Evolutionary conservation across 2,329 filamentous ascomycete genomes (phyloP).

Genomic region (Annulohypoxylon truncatum): DNA sequence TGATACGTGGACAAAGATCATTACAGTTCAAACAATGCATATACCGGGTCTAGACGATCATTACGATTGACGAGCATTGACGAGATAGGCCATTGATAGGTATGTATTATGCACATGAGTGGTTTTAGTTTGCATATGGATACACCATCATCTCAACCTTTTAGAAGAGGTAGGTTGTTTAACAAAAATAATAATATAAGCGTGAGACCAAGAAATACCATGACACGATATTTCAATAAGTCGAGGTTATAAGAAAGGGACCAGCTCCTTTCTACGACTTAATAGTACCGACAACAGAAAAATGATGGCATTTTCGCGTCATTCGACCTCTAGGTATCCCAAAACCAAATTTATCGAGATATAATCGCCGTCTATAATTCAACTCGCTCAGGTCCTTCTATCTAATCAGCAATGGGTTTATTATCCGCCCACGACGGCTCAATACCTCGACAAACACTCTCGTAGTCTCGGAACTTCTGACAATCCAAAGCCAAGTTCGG

Average conservation of each 20-base stretch:
- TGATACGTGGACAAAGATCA: constrained; percentile 16
- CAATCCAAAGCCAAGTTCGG: constrained; percentile 68
- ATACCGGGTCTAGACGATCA: constrained; percentile 1
- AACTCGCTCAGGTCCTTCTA: background rate
- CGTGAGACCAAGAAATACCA: too few relatives aligned
- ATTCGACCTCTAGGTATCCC: constrained; percentile 1
- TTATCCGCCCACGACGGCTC: constrained; percentile 73
- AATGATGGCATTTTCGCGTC: too few relatives aligned
- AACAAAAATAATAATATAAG: too few relatives aligned
- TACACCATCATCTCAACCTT: too few relatives aligned
- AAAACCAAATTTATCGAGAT: background rate
- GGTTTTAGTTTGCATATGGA: background rate
- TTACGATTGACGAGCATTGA: background rate
- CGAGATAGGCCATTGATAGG: background rate
- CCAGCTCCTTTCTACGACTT: background rate
- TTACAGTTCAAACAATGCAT: background rate
- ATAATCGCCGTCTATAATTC: background rate
- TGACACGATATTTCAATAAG: too few relatives aligned
- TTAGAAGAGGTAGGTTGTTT: too few relatives aligned
- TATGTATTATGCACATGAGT: background rate
- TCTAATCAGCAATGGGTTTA: constrained; percentile 68
- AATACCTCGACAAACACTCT: constrained; percentile 76
- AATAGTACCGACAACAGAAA: too few relatives aligned
- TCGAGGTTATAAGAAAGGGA: too few relatives aligned
- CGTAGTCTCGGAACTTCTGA: constrained; percentile 73